A percentile compares a stretch with the other conserved stretches of the same genome.
These are phyloP conservation scores for Sclerotinia nivalis DNA, from an alignment of 2,329 filamentous ascomycete genomes.

Conservation along the genomic window DNA sequence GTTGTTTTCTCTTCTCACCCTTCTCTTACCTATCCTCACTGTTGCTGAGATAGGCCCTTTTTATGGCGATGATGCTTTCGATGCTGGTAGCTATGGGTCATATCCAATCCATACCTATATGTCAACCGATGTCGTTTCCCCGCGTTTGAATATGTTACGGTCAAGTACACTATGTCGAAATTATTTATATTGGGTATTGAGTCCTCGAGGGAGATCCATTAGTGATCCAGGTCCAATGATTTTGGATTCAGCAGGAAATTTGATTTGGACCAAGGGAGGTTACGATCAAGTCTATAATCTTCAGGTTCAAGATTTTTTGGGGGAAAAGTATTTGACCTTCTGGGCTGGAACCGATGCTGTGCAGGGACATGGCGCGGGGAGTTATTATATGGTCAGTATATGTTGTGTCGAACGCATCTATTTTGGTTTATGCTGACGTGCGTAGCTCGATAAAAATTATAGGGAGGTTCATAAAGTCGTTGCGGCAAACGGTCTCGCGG, in stretches of 20 bases:
- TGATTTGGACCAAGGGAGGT: conserved; percentile 48
- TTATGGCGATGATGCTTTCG: conserved; percentile 38
- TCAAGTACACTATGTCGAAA: conserved; percentile 43
- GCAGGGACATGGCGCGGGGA: conserved; percentile 50
- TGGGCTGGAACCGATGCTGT: conserved; percentile 51
- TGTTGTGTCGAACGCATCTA: background rate
- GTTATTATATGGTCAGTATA: conserved; percentile 48
- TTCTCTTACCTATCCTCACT: background rate
- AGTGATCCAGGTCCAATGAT: conserved; percentile 47
- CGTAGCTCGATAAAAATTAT: conserved; percentile 36
- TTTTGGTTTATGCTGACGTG: conserved; percentile 13
- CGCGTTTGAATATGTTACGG: conserved; percentile 41
- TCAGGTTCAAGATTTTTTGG: conserved; percentile 48
- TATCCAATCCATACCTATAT: conserved; percentile 43
- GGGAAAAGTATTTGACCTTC: conserved; percentile 49
- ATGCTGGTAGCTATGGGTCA: conserved; percentile 41
- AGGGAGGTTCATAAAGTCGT: conserved; percentile 44
- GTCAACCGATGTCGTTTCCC: conserved; percentile 42
- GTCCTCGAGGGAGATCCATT: conserved; percentile 43
- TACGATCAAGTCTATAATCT: conserved; percentile 48
- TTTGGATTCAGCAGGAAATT: conserved; percentile 46
- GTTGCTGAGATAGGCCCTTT: conserved; percentile 15
- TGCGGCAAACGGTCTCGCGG: conserved; percentile 37
- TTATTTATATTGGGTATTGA: conserved; percentile 45
- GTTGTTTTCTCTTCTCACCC: background rate